Base-by-base conservation (phyloP, 192 early-diverging fungal genomes). In the Chytriomyces confervae region DNA sequence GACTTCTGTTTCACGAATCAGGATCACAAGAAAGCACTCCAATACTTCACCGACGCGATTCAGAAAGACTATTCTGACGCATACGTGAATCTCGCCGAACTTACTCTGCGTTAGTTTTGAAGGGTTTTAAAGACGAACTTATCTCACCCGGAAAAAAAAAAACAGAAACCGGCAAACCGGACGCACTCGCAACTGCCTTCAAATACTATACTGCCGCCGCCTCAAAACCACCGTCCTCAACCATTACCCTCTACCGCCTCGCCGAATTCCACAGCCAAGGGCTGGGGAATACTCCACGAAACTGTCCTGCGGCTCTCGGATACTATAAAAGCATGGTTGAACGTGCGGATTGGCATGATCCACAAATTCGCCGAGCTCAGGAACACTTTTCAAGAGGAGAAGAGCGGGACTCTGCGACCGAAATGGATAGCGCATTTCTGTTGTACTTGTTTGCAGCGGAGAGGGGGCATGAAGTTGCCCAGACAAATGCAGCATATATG, bases 401-500 rank as follows among this genome's bases (percentile, higher is more conserved):
- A 20, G 57, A 63, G 53, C 29, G 60, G 20, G 72, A 44, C 9
- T 62, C 53, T 8, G 89, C 92, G 16, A 91, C 90, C 44, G 92
- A 94, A 80, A 76, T 88, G 48, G 91, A 94, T 20, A 85, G 83
- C 18, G 94, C 95, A 0, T 78, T 93, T 5, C 49, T 96, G 6
- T 76, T 86, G 20, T 97, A 95, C 84, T 84, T 93, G 68, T 83
- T 92, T 50, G 95, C 94, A 1, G 96, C 97, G 0, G 97, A 99
- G 82, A 88, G 91, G 75, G 97, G 97, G 8, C 90, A 91, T 80
- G 93, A 95, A 76, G 84, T 93, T 5, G 94, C 92, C 2, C 96
- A 98, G 82, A 85, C 91, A 13, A 98, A 97, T 82, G 92, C 93
- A 46, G 97, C 97, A 5, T 93, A 92, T 85, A 79, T 99, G 51